Evolutionary conservation across 495 filamentous ascomycete genomes (phyloP), one percentile per base, ranked within the genome.

Genomic region (Penicillium psychrofluorescens): DNA sequence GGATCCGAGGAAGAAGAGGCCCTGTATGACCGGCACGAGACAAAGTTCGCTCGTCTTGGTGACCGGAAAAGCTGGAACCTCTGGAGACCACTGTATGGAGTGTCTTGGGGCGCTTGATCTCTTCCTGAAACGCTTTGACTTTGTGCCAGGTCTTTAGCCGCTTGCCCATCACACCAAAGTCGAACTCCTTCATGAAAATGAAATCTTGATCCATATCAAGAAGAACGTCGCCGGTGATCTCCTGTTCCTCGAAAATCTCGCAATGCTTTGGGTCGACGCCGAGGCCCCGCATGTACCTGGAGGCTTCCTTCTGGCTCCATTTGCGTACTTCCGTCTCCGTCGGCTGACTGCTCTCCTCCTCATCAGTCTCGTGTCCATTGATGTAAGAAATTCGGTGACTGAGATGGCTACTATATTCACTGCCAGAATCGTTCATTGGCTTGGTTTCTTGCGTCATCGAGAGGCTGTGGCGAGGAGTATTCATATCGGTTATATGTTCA

Each of bases 401-500:
- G 22, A 87, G 45, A 41, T 88, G 80, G 45, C 76, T 86, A 61
- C 88, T 92, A 58, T 94, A 95, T 60, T 95, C 88, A 66, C 88
- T 95, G 11, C 79, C 86, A 14, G 88, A 92, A 61, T 92, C 89
- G 44, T 80, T 88, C n/a, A 76, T 68, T 14, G 76, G 71, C 46
- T 72, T 68, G 30, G 73, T 69, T 29, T 81, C 78, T 41, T 66
- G 70, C 13, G 63, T 63, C 22, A 22, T 22, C 8, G 61, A 55
- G 29, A 76, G 50, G 37, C 78, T 78, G 40, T 81, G 77, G 33
- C 81, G 77, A 36, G 88, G 79, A 6, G 82, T 88, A 58, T 82
- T 83, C 66, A 99, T 83, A 58, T 95, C 88, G 16, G 89, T 95
- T 38, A 99, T 97, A 59, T 96, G 94, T 63, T 99, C 94, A 55